A percentile compares a stretch with the other conserved stretches of the same genome.
Evolutionary conservation across 805 yeast species (phyloP).

Genomic region (Candida oleophila): DNA sequence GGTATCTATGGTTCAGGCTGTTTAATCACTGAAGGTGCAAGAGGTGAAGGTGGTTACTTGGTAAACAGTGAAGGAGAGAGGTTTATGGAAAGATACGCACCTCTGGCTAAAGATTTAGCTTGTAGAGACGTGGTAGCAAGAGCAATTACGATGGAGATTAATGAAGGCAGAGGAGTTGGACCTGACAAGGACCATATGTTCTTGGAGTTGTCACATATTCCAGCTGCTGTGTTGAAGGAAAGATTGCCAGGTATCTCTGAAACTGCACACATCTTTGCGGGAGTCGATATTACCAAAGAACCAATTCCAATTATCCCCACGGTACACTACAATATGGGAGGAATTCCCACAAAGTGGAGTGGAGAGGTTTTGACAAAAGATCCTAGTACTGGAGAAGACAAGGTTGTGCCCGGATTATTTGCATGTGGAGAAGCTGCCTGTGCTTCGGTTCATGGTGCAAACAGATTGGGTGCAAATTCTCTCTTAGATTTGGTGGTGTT

Average conservation of each 20-base stretch:
- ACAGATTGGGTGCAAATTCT: slow-evolving; percentile 98
- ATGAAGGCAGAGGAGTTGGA: slow-evolving; percentile 99
- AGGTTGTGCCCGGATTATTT: slow-evolving; percentile 84
- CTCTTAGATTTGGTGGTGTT: slow-evolving; percentile 93
- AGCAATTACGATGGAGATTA: slow-evolving; percentile 97
- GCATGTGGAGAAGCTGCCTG: slow-evolving; percentile 99
- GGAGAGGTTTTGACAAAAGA: slow-evolving; percentile 90
- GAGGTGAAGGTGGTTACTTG: slow-evolving; percentile 99
- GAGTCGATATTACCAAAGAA: slow-evolving; percentile 98
- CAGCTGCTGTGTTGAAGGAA: slow-evolving; percentile 87
- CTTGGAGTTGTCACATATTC: slow-evolving; percentile 91
- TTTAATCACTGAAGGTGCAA: slow-evolving; percentile 97
- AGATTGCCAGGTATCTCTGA: slow-evolving; percentile 99
- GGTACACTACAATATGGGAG: slow-evolving; percentile 99
- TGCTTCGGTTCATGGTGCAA: slow-evolving; percentile 99
- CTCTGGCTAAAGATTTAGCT: slow-evolving; percentile 97
- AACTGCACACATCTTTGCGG: slow-evolving; percentile 97
- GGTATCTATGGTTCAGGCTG: slow-evolving; percentile 99
- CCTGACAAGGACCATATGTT: slow-evolving; percentile 92
- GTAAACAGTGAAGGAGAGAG: slow-evolving; percentile 97
- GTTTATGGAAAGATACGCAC: slow-evolving; percentile 99
- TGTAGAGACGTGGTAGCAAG: slow-evolving; percentile 98
- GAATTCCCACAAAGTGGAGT: slow-evolving; percentile 96
- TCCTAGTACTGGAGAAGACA: slow-evolving; percentile 85
- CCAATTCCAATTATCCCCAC: slow-evolving; percentile 98